Conservation (phyloP, 2,329 filamentous ascomycete species). For the Aspergillus caelatus region DNA sequence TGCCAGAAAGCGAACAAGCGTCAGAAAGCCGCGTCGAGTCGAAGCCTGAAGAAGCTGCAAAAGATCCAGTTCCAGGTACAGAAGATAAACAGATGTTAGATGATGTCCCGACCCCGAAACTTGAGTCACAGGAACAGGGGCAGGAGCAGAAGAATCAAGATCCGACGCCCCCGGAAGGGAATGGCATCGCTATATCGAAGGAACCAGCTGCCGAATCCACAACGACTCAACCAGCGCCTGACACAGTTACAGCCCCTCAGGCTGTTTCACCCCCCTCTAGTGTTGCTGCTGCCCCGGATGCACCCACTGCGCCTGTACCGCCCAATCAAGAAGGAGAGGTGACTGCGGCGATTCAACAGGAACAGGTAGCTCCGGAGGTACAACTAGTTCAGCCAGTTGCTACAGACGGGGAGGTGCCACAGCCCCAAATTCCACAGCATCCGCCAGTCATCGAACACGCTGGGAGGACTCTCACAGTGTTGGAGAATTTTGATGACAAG, state of each 20-base stretch:
- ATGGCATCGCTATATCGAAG: not conserved
- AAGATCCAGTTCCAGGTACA: not conserved
- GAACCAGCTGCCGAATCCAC: not conserved
- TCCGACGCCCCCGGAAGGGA: not conserved
- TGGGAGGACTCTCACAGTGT: conserved; percentile 60
- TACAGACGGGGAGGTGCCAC: conserved; percentile 22
- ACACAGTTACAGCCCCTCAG: not conserved
- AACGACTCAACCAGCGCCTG: not conserved
- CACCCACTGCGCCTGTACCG: conserved; percentile 2
- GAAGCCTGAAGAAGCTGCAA: not conserved
- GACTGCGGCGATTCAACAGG: conserved; percentile 5
- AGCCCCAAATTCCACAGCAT: conserved; percentile 31
- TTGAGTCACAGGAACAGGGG: conserved; percentile 2
- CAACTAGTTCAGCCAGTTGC: conserved; percentile 20
- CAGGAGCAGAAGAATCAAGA: conserved; percentile 4
- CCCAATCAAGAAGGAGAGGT: conserved; percentile 5
- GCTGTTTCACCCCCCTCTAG: not conserved
- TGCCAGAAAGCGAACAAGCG: not conserved
- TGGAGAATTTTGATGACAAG: conserved; percentile 61
- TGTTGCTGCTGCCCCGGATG: not conserved
- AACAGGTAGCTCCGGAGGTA: conserved; percentile 19
- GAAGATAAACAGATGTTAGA: conserved; percentile 2
- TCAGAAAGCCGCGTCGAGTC: not conserved
- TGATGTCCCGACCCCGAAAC: conserved; percentile 2
- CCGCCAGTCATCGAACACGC: conserved; percentile 52